Evolutionary conservation across 2,329 filamentous ascomycete species (phyloP).

Genomic region (Neoascochyta sp.): DNA sequence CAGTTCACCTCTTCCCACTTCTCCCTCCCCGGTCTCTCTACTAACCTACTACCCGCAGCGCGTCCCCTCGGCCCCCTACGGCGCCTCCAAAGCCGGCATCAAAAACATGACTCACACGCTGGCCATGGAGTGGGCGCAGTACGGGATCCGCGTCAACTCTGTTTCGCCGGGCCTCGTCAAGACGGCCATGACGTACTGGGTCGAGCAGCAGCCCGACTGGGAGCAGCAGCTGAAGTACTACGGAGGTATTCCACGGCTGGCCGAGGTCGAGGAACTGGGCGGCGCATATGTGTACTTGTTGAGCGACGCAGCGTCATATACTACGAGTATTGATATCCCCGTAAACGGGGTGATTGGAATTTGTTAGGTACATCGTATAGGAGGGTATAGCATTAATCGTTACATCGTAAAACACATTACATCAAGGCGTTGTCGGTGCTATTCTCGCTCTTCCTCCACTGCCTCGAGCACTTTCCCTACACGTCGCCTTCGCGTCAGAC

Average conservation of each 20-base stretch:
- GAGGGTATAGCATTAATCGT: too few species aligned
- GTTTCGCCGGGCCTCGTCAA: slow-evolving; percentile 39
- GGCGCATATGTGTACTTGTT: slow-evolving; percentile 57
- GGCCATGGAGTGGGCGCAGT: slow-evolving; percentile 41
- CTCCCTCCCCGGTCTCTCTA: background rate
- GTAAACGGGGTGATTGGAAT: slow-evolving; percentile 38
- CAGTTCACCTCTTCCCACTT: background rate
- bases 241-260: slow-evolving; percentile 54
- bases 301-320: slow-evolving; percentile 52
- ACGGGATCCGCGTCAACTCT: slow-evolving; percentile 39
- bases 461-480: background rate
- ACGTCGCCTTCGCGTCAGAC: slow-evolving; percentile 8
- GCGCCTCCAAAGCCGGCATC: slow-evolving; percentile 45
- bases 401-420: too few species aligned
- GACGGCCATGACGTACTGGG: slow-evolving; percentile 44
- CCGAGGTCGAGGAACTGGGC: slow-evolving; percentile 52
- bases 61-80: slow-evolving; percentile 42
- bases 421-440: too few species aligned
- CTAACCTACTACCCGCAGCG: slow-evolving; percentile 13
- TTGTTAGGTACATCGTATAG: slow-evolving; percentile 15
- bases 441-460: slow-evolving; percentile 1
- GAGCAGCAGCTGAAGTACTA: slow-evolving; percentile 57
- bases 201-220: slow-evolving; percentile 54
- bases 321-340: slow-evolving; percentile 51
- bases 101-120: slow-evolving; percentile 45